phyloP scores from a whole-genome alignment of 768 basidiomycete species.

The Termitomyces sp. region DNA sequence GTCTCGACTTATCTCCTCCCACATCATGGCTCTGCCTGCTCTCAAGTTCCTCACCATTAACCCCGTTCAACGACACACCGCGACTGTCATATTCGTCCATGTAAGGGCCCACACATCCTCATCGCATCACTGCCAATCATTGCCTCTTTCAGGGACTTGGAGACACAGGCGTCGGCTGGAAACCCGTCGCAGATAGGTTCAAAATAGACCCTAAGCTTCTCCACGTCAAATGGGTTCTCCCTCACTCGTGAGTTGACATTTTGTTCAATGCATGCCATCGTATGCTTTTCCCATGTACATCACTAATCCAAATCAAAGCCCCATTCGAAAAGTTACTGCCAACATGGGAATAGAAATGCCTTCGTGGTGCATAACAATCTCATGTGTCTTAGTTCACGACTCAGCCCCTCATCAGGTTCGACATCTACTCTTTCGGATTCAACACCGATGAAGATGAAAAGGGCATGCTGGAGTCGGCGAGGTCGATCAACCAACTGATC shows the following conservation, averaged over 20 bases:
- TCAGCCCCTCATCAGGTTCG: constrained; percentile 54
- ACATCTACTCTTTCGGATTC: constrained; percentile 66
- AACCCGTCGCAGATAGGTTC: constrained; percentile 71
- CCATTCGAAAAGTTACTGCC: constrained; percentile 61
- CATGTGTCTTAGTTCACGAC: background rate
- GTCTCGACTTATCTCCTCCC: constrained; percentile 19
- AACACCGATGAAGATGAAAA: constrained; percentile 65
- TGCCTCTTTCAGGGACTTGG: constrained; percentile 59
- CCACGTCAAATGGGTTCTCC: constrained; percentile 89
- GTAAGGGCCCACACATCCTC: constrained; percentile 39
- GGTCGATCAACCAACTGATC: constrained; percentile 65
- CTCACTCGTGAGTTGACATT: constrained; percentile 59
- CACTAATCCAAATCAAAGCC: constrained; percentile 31
- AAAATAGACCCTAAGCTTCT: constrained; percentile 47
- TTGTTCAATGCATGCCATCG: background rate
- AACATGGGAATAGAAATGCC: constrained; percentile 75
- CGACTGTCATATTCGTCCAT: constrained; percentile 88
- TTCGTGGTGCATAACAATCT: constrained; percentile 51
- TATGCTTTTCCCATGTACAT: constrained; percentile 1
- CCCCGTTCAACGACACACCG: constrained; percentile 65
- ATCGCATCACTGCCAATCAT: constrained; percentile 2
- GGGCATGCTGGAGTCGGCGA: constrained; percentile 69
- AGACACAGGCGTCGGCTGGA: constrained; percentile 73
- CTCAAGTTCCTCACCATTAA: constrained; percentile 54
- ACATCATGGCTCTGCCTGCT: constrained; percentile 29